Base-by-base conservation (phyloP, 139 green algal genomes). In the Penium margaritaceum region DNA sequence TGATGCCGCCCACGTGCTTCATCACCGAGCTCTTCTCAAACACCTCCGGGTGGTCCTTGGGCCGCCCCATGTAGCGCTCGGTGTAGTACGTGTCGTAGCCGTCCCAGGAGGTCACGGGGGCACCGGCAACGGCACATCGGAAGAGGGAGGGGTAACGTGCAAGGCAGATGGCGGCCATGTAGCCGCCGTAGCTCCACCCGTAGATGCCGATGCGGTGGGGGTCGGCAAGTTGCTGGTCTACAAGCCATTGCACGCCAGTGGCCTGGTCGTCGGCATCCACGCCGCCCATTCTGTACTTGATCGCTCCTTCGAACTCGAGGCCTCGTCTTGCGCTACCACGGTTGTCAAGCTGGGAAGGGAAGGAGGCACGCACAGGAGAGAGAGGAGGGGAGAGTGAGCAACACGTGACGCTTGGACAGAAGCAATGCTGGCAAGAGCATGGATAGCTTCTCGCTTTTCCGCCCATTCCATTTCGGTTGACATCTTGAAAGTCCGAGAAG, bases 61-160 rank as follows among this genome's bases (percentile, higher is more conserved):
- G 79, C 15, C 57, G 37, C 12, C 80, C 81, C 78, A 85, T 85
- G 74, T 85, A 86, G 5, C 77, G 72, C 54, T 86, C 81, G 5
- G 81, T 86, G 79, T 86, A 86, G 39, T 86, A 74, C 24, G 81
- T 85, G 63, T 86, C 81, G 44, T 86, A 86, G 21, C 72, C 70
- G 19, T 86, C 79, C 81, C 81, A 86, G 0, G 37, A n/a, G 5
- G 81, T 85, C 5, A 86, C 81, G 5, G 81, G 78, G 21, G 81
- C 81, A 24, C 81, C 81, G 4, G 81, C 74, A 15, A 86, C 66
- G 19, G 79, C 81, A 27, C 41, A 79, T 33, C 47, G 58, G 62
- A 86, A 86, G 32, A 83, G n/a, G 12, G 34, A 39, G 19, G 81
- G 81, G 37, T 33, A 44, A 12, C 37, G 55, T 33, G 60, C 55